Conservation (phyloP, 2,329 filamentous ascomycete genomes). For the Chaetomium strumarium region DNA sequence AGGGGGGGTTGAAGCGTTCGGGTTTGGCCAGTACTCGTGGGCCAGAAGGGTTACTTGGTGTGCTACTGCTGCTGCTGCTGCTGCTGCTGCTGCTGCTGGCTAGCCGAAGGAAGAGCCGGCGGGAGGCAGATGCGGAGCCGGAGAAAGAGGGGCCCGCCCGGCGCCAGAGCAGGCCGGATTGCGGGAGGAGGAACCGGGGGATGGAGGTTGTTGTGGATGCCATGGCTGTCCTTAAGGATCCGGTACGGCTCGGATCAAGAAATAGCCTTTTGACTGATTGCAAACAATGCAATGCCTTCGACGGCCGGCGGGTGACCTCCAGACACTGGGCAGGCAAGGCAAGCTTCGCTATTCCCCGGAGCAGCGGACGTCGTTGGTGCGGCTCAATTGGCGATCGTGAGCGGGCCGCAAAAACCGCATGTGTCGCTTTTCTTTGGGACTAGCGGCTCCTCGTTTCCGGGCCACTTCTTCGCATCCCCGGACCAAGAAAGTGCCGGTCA, state of each 20-base stretch:
- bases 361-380: constrained; percentile 13
- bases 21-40: constrained; percentile 75
- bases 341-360: neutral
- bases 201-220: constrained; percentile 41
- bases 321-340: too few relatives aligned
- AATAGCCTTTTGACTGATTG: too few relatives aligned
- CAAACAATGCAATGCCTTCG: neutral
- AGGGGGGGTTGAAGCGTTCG: constrained; percentile 84
- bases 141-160: constrained; percentile 25
- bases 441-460: constrained; percentile 1
- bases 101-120: constrained; percentile 12
- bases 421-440: constrained; percentile 11
- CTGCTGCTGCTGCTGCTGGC: constrained; percentile 10
- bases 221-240: constrained; percentile 28
- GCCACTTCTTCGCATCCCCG: neutral
- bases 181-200: constrained; percentile 63
- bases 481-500: constrained; percentile 11
- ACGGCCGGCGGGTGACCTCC: neutral
- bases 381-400: constrained; percentile 15
- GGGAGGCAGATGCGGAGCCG: constrained; percentile 26
- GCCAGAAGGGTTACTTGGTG: constrained; percentile 32
- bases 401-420: constrained; percentile 12
- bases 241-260: too few relatives aligned
- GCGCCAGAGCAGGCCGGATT: constrained; percentile 52
- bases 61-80: constrained; percentile 13